Base-by-base conservation (phyloP, 2,329 filamentous ascomycete genomes). In the Sporothrix pallida region DNA sequence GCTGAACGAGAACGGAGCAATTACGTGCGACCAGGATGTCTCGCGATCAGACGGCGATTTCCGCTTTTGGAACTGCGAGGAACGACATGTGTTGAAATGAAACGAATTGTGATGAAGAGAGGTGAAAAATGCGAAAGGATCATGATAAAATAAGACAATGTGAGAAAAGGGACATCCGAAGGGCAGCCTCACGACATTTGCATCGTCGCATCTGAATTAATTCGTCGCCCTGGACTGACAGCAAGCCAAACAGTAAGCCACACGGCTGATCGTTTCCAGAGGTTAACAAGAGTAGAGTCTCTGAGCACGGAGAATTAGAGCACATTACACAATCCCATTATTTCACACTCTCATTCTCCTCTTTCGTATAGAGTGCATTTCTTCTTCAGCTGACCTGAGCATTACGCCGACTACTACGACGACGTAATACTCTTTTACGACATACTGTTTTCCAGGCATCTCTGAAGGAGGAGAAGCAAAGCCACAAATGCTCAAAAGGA, bases 241-340 rank as follows among this genome's bases (percentile, higher is more conserved):
- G 7, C 31, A 37, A 37, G 31, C 31, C 3, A 5, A 37, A 37
- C 31, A 37, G 31, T 3, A 37, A 37, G 60, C 60, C 20, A 50
- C 62, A 50, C 63, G 44, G 62, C 60, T 63, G 62, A 50, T 50
- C 23, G 62, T 67, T 67, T 67, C 60, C 60, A 63, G 60, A 63
- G 60, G 17, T 20, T 10, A 9, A 23, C 23, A 8, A 12, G 48
- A 17, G 48, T 15, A 52, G 13, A 52, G 46, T 12, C 46, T 12
- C 46, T 12, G 48, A 52, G 31, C 56, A 60, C 12, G 23, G n/a
- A 23, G 44, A 17, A 13, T 50, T 12, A 23, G 10, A 31, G 63
- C 42, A 67, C 9, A 67, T 48, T 50, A 17, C 63, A 50, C 42
- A 48, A 67, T 23, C 44, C 63, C 63, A 26, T 26, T 67, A 48